These are phyloP conservation scores for Melastoma malabathricum DNA, from an alignment of 345 rosid genomes.

Conservation along the genomic window DNA sequence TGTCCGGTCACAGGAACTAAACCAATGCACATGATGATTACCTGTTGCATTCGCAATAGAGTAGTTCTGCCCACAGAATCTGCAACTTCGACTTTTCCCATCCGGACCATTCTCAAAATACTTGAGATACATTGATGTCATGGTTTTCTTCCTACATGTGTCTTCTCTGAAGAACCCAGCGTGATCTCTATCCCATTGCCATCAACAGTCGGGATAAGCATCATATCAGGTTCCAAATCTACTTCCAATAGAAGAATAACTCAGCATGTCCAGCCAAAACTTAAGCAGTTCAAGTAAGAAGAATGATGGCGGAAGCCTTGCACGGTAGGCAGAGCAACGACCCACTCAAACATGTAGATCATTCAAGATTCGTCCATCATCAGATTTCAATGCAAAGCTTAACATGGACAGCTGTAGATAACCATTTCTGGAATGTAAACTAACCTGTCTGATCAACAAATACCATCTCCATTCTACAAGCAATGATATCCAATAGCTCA, in stretches of 20 bases:
- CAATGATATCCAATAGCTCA: too few species aligned
- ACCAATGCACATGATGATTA: constrained; percentile 7
- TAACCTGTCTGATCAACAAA: too few species aligned
- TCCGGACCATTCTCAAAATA: constrained; percentile 76
- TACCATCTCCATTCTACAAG: too few species aligned
- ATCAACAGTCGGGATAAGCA: constrained; percentile 48
- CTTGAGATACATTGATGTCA: constrained; percentile 94
- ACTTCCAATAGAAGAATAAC: constrained; percentile 15
- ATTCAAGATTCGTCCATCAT: too few species aligned
- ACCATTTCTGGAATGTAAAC: too few species aligned
- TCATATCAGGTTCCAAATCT: constrained; percentile 79
- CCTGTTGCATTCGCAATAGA: constrained; percentile 95
- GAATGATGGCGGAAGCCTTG: not conserved
- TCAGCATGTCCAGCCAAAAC: constrained; percentile 1
- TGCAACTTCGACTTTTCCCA: constrained; percentile 82
- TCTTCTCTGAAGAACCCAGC: constrained; percentile 64
- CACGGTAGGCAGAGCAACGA: not conserved
- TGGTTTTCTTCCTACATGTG: constrained; percentile 68
- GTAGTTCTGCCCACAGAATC: constrained; percentile 86
- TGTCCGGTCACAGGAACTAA: too few species aligned
- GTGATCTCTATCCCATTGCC: constrained; percentile 49
- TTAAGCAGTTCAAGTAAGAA: constrained; percentile 1
- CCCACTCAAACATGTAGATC: too few species aligned
- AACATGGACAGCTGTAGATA: too few species aligned
- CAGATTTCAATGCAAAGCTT: too few species aligned